A percentile compares a stretch with the other conserved stretches of the same genome.
Conservation (phyloP, 1,284 basidiomycete genomes). For the Ganoderma boninense region DNA sequence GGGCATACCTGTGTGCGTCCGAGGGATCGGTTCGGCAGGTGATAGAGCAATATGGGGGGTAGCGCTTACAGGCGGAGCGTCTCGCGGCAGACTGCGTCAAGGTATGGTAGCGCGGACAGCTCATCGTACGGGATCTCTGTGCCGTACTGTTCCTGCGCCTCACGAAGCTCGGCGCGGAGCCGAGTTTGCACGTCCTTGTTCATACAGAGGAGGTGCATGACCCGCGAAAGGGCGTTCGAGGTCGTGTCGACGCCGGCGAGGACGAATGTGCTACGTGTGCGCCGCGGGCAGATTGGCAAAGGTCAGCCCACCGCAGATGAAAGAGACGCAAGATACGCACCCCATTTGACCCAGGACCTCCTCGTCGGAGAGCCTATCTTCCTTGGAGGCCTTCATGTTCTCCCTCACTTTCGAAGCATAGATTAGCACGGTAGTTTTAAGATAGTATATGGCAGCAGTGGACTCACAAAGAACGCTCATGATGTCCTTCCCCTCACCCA, state of each 20-base stretch:
- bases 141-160: slow-evolving; percentile 18
- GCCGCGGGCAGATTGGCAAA: not conserved
- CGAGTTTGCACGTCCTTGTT: slow-evolving; percentile 17
- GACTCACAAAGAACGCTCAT: slow-evolving; percentile 9
- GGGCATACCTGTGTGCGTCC: not conserved
- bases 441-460: slow-evolving; percentile 6
- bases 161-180: slow-evolving; percentile 35
- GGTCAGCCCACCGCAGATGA: not conserved
- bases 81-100: slow-evolving; percentile 45
- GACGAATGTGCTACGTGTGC: slow-evolving; percentile 27
- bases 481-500: slow-evolving; percentile 41
- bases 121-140: slow-evolving; percentile 39
- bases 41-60: slow-evolving; percentile 15
- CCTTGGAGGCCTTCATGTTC: slow-evolving; percentile 9
- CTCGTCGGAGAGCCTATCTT: slow-evolving; percentile 41
- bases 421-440: not conserved
- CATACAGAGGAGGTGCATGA: slow-evolving; percentile 31
- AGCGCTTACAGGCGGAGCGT: slow-evolving; percentile 29
- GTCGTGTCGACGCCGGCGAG: slow-evolving; percentile 40
- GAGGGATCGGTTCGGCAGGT: not conserved
- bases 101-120: slow-evolving; percentile 40
- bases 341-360: slow-evolving; percentile 45
- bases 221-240: slow-evolving; percentile 38
- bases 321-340: slow-evolving; percentile 28
- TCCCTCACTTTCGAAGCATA: not conserved